Conservation (phyloP, 495 filamentous ascomycete species). For the Aspergillus wentii region DNA sequence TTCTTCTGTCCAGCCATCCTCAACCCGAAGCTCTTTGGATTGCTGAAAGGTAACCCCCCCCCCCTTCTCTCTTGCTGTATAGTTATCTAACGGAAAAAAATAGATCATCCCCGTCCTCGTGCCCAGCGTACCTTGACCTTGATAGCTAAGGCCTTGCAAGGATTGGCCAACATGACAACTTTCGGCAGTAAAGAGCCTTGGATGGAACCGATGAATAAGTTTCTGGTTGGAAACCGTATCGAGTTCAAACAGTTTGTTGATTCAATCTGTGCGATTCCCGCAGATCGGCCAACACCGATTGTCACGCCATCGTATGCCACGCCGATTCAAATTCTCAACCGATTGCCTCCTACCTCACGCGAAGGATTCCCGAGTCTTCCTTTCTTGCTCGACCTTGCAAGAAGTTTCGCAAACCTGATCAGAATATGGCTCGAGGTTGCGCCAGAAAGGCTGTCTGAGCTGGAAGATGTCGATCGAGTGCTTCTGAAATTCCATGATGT, state of each 20-base stretch:
- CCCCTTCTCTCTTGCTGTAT: conserved; percentile 1
- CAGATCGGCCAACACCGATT: conserved; percentile 55
- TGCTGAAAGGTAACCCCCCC: conserved; percentile 62
- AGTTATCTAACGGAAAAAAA: conserved; percentile 11
- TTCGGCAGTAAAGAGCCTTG: conserved; percentile 95
- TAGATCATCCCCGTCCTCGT: conserved; percentile 79
- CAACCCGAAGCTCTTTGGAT: conserved; percentile 92
- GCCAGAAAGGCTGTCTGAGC: conserved; percentile 27
- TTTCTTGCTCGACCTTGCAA: conserved; percentile 86
- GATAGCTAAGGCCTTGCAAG: conserved; percentile 93
- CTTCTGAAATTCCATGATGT: conserved; percentile 65
- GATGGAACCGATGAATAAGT: conserved; percentile 98
- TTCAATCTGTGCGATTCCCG: conserved; percentile 74
- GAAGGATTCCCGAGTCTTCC: conserved; percentile 95
- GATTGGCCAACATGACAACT: conserved; percentile 84
- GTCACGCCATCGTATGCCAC: conserved; percentile 88
- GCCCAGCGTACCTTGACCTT: conserved; percentile 91
- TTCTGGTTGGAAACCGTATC: conserved; percentile 41
- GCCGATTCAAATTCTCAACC: conserved; percentile 82
- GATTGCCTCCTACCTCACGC: conserved; percentile 73
- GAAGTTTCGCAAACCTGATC: conserved; percentile 83
- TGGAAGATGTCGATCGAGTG: conserved; percentile 34
- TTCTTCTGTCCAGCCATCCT: conserved; percentile 96
- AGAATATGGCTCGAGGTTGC: conserved; percentile 76
- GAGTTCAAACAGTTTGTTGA: conserved; percentile 88